A percentile compares a stretch with the other conserved stretches of the same genome.
Conservation (phyloP, 2,329 filamentous ascomycete species). For the Tolypocladium ophioglossoides region DNA sequence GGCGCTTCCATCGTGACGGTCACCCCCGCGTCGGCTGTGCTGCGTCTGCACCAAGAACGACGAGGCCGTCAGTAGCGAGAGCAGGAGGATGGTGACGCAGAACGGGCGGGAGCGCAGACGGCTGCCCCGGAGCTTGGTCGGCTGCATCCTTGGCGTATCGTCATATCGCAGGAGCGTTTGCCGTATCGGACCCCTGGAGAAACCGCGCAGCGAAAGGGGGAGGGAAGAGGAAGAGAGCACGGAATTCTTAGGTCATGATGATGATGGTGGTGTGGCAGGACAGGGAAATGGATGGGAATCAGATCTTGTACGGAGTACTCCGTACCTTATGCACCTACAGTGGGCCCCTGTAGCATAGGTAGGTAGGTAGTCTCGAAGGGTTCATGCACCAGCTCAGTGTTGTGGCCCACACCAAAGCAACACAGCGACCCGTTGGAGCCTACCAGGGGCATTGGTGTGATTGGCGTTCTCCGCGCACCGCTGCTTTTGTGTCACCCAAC, state of each 20-base stretch:
- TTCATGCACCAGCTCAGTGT: background rate
- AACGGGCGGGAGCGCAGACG: constrained; percentile 37
- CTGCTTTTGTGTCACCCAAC: too few species aligned
- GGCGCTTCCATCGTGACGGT: constrained; percentile 3
- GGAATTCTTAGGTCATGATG: background rate
- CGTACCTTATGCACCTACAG: background rate
- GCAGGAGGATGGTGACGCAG: constrained; percentile 33
- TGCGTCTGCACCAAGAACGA: constrained; percentile 26
- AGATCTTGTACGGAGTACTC: background rate
- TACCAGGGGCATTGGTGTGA: too few species aligned
- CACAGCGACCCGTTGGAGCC: too few species aligned
- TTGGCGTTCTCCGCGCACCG: too few species aligned
- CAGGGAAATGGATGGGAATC: background rate
- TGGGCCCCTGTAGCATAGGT: too few species aligned
- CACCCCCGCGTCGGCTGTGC: constrained; percentile 1
- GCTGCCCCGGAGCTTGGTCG: constrained; percentile 16
- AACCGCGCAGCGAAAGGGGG: background rate
- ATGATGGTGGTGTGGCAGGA: background rate
- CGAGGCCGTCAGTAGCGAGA: constrained; percentile 34
- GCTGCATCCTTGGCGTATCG: constrained; percentile 8
- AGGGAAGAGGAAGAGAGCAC: background rate
- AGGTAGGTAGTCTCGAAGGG: too few species aligned
- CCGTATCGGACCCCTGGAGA: background rate
- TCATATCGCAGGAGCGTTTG: constrained; percentile 5
- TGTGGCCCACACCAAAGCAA: too few species aligned